Evolutionary conservation across 176 grass and related monocot species (phyloP).

Genomic region (Miscanthus lutarioriparius): DNA sequence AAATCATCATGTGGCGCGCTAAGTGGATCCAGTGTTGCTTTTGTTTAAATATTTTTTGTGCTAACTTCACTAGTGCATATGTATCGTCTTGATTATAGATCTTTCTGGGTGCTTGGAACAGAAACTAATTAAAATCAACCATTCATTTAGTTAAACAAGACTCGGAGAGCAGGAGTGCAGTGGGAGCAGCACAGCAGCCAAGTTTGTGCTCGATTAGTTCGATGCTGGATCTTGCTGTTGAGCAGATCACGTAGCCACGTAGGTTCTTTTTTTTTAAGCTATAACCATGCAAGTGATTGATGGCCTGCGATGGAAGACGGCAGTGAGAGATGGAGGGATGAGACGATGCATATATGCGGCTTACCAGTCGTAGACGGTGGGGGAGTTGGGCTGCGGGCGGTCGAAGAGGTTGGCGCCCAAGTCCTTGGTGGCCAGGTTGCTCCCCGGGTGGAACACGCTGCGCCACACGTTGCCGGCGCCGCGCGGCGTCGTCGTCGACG

Average conservation of each 20-base stretch:
- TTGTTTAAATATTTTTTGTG: background rate
- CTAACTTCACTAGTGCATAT: background rate
- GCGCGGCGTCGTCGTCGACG: slow-evolving; percentile 40
- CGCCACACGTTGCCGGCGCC: slow-evolving; percentile 76
- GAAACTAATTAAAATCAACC: too few species aligned
- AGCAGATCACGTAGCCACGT: background rate
- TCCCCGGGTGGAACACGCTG: slow-evolving; percentile 96
- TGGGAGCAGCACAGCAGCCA: too few species aligned
- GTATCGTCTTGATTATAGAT: too few species aligned
- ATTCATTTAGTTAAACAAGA: too few species aligned
- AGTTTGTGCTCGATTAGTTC: background rate
- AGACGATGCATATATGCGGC: too few species aligned
- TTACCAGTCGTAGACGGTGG: slow-evolving; percentile 97
- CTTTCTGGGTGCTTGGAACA: background rate
- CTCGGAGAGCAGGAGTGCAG: too few species aligned
- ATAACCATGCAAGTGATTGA: too few species aligned
- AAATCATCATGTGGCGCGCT: background rate
- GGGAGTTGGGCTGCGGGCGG: slow-evolving; percentile 79
- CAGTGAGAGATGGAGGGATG: too few species aligned
- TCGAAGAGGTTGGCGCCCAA: slow-evolving; percentile 82
- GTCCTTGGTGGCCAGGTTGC: slow-evolving; percentile 79
- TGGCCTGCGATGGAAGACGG: too few species aligned
- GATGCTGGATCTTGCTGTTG: background rate
- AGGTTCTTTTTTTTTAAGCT: background rate
- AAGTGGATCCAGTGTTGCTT: background rate